Evolutionary conservation across 495 filamentous ascomycete species (phyloP), one percentile per base, ranked within the genome.

Genomic region (Talaromyces nanjingensis): DNA sequence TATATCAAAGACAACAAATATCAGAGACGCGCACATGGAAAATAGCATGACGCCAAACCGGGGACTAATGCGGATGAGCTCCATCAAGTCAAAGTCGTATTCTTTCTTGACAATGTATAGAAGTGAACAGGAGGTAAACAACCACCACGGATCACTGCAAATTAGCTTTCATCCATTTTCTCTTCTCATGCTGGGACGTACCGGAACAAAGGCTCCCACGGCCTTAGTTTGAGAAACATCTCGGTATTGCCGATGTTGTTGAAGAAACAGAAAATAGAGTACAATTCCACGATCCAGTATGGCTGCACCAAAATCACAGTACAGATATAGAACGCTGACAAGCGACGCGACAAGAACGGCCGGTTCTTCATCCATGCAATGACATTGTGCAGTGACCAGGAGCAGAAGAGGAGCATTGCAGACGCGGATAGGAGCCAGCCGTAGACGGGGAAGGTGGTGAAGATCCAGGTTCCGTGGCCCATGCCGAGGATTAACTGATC

Each of bases 291-390:
- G 7, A 49, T 49, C 45, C 78, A 81, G 60, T 79, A 80, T 6
- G 76, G 79, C 68, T 72, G 74, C 25, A 66, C 74, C 14, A 81
- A 68, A 2, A 72, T 22, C 3, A 81, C 70, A 3, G 78, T 81
- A 49, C 65, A 49, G 39, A 81, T 76, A 59, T 78, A 81, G 59
- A 77, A 62, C 5, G 65, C 45, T 1, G 76, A 78, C 18, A 74
- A 68, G 6, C 65, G 63, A 0, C 69, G 71, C 0, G 71, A 73
- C 6, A 82, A 63, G 45, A 82, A 82, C 1, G 79, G 78, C 37
- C 70, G 68, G 29, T 74, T 79, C 66, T 82, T 82, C 70, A 82
- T 75, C 78, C 78, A 82, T 2, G 79, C 74, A 49, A 82, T 77
- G 33, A 81, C 73, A 63, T 82, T 82, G 69, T 82, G 79, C n/a